Base-by-base conservation (phyloP, 352 stramenopile species). In the Phytophthora vignae region DNA sequence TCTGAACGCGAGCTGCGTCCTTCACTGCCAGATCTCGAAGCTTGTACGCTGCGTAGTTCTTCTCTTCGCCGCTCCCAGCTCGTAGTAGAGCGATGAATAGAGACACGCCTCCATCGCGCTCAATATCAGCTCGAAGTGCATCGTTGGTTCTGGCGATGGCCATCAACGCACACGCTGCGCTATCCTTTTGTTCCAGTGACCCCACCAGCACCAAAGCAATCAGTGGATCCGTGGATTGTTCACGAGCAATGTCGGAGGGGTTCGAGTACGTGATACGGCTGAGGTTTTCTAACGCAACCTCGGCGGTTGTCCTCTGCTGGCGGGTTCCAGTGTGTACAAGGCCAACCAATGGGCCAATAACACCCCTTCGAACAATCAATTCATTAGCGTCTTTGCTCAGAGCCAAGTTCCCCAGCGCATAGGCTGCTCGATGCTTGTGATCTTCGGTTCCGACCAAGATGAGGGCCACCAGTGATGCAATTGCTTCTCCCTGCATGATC, bases 381-480 rank as follows among this genome's bases (percentile, higher is more conserved):
- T 48, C 31, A 6, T 21, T 62, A 19, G n/a, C 19, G 15, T 50
- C 38, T 12, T 22, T 52, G 9, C 27, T 36, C 14, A 52, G 25
- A 29, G 55, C 55, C 12, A 62, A 14, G 29, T 54, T 53, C 21
- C 36, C 21, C 40, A 63, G 27, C 22, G 56, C 36, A 15, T 40
- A 53, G 21, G 56, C 38, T 14, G 56, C 56, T 40, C 40, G 40
- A 49, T 49, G 40, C 27, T 63, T 63, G 25, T 63, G 56, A 15
- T 36, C 38, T 19, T 63, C 38, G 9, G 55, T 52, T 21, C 55
- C 21, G 14, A 36, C 55, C 2, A 44, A 5, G 2, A 62, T 4
- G 8, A 62, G 55, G 2, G 55, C 22, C 21, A 62, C 55, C 11
- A 62, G 55, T 6, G 55, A 40, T 10, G 33, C 9, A 25, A 62